Conservation (phyloP, 164 flowering plant species). For the Berberis vulgaris region DNA sequence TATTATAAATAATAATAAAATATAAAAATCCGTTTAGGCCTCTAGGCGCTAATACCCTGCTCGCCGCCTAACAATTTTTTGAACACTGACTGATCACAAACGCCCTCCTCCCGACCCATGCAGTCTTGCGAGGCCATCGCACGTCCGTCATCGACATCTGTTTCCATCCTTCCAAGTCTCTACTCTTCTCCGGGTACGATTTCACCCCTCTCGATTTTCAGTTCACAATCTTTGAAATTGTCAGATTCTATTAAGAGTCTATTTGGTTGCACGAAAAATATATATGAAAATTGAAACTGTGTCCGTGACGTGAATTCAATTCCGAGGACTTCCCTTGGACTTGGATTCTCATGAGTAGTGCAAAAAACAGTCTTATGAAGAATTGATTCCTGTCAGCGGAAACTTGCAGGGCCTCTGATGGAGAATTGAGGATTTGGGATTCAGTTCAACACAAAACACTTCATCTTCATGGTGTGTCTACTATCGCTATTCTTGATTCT, state of each 20-base stretch:
- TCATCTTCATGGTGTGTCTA: conserved; percentile 65
- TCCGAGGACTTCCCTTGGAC: no score
- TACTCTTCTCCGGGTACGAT: conserved; percentile 57
- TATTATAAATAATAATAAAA: no score
- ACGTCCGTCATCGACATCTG: conserved; percentile 73
- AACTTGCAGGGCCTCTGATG: conserved; percentile 56
- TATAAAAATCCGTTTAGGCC: no score
- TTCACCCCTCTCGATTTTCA: neutral
- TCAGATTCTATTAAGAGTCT: neutral
- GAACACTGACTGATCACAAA: conserved; percentile 22
- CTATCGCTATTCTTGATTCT: neutral
- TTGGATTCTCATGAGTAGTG: neutral
- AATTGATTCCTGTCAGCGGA: no score
- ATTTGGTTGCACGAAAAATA: neutral
- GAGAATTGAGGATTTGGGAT: conserved; percentile 86
- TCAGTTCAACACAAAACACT: conserved; percentile 58
- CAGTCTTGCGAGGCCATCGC: conserved; percentile 86
- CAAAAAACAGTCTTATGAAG: neutral
- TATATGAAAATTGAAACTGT: no score
- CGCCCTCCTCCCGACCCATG: conserved; percentile 74
- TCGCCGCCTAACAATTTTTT: no score
- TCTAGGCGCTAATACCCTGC: no score
- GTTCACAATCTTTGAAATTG: neutral
- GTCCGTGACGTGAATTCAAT: no score
- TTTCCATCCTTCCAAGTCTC: conserved; percentile 50